Evolutionary conservation across 2,329 filamentous ascomycete species (phyloP).

Genomic region (Ceratocystis variospora): DNA sequence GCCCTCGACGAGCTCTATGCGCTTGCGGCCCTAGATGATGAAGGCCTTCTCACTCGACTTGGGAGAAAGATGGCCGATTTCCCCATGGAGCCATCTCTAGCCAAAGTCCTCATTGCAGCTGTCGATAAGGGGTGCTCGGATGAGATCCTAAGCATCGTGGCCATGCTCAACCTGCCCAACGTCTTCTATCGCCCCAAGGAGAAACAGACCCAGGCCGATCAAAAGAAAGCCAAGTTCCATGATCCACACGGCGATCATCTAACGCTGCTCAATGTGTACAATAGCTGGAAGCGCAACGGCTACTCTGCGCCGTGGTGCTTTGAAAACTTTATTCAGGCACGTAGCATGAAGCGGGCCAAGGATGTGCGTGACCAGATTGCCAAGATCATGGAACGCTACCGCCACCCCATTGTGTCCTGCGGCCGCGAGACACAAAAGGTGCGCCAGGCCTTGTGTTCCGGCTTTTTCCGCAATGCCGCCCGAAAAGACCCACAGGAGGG

Average conservation of each 20-base stretch:
- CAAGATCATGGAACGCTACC: slow-evolving; percentile 87
- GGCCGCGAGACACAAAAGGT: slow-evolving; percentile 78
- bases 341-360: slow-evolving; percentile 74
- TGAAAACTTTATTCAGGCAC: slow-evolving; percentile 93
- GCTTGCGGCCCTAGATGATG: slow-evolving; percentile 80
- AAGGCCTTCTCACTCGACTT: slow-evolving; percentile 80
- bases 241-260: slow-evolving; percentile 89
- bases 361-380: slow-evolving; percentile 87
- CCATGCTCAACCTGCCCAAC: slow-evolving; percentile 76
- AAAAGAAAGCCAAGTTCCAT: slow-evolving; percentile 96
- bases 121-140: slow-evolving; percentile 84
- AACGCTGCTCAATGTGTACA: slow-evolving; percentile 91
- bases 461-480: slow-evolving; percentile 91
- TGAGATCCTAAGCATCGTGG: slow-evolving; percentile 85
- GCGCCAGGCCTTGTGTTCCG: slow-evolving; percentile 74
- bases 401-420: slow-evolving; percentile 68
- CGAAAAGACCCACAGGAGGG: slow-evolving; percentile 93
- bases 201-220: slow-evolving; percentile 89
- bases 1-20: slow-evolving; percentile 92
- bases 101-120: slow-evolving; percentile 78
- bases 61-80: slow-evolving; percentile 98
- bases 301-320: slow-evolving; percentile 86
- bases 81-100: slow-evolving; percentile 87
- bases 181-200: slow-evolving; percentile 96
- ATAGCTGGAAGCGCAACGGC: slow-evolving; percentile 79